Base-by-base conservation (phyloP, 352 stramenopile genomes). In the Phytophthora ohioensis region DNA sequence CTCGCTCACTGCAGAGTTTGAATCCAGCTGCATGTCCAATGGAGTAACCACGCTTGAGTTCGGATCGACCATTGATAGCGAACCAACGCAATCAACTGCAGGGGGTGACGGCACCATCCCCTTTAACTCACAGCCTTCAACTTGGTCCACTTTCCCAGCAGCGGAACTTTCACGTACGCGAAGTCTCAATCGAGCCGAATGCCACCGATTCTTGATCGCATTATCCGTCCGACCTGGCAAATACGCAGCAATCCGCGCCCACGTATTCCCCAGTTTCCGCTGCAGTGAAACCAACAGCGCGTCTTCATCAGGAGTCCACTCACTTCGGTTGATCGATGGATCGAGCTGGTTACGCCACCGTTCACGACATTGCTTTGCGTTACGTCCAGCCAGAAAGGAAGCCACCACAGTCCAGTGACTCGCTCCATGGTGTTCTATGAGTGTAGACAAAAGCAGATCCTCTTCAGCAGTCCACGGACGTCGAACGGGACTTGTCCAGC, bases 331-430 rank as follows among this genome's bases (percentile, higher is more conserved):
- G 54, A 90, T 83, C 3, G 64, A 47, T n/a, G 79, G 78, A 35
- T 87, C 63, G 13, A 88, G 35, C 9, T 78, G 76, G 10, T 80
- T 72, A 12, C 66, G 56, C 76, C 74, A 85, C 4, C 85, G 65
- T 31, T 94, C 87, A 4, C 88, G 80, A 27, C 85, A 94, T 55
- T 96, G 88, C 46, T 94, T 94, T 1, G 81, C 78, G 17, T 66
- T 92, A 3, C 88, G 80, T 15, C 78, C 82, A 4, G 71, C 72
- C n/a, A 95, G 53, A 42, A 85, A 74, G 2, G 80, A 87, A 8
- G 88, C 79, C 39, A 91, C 77, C 2, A 92, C 64, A 1, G 77
- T 49, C 88, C 88, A 96, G 34, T 80, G 79, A 12, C 73, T 73
- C 0, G 60, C 43, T 10, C 85, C 82, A 36, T 91, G 78, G 17